Evolutionary conservation across 2,329 filamentous ascomycete genomes (phyloP), one percentile per base, ranked within the genome.

Genomic region (Pseudogymnoascus sp.): DNA sequence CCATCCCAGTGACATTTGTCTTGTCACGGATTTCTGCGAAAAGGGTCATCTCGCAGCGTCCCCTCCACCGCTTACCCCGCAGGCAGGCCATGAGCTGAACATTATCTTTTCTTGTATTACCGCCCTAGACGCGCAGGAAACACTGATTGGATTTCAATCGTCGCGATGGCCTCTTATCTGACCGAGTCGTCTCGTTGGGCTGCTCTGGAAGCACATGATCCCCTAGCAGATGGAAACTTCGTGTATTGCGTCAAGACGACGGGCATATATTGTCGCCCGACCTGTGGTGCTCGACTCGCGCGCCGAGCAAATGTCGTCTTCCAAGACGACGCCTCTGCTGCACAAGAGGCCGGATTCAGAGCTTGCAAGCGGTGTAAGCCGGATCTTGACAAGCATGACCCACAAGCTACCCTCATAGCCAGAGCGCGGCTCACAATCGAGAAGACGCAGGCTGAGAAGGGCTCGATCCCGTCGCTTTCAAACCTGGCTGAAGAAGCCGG

Each of bases 241-340:
- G 71, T 81, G 59, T 82, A 82, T 70, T 72, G 73, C n/a, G 80
- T 82, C 27, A 75, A 73, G 61, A 77, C 77, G 3, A 81, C 80
- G 3, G 73, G 71, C 25, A 79, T 80, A 55, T 87, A 84, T 72
- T 87, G 85, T 70, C 79, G 84, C 1, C 84, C 84, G 1, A 83
- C 79, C 17, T 88, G 85, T 70, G 80, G 81, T 13, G 82, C 83
- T 2, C 79, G 85, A 0, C 79, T 87, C 10, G 83, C 85, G 1
- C 79, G 84, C 1, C 79, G 84, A 51, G 80, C 82, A 59, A 88
- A 88, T 59, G 79, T 87, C 3, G 71, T 73, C 1, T 88, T 86
- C 72, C 84, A 79, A 71, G 70, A 77, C 13, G 77, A 73, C 0
- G 68, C 76, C 0, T 64, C 69, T 0, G 75, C 79, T 31, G 85